Percentiles rank a stretch among this genome's conserved stretches.
Evolutionary conservation across 139 green algal genomes (phyloP).

Genomic region (Mychonastes homosphaera): DNA sequence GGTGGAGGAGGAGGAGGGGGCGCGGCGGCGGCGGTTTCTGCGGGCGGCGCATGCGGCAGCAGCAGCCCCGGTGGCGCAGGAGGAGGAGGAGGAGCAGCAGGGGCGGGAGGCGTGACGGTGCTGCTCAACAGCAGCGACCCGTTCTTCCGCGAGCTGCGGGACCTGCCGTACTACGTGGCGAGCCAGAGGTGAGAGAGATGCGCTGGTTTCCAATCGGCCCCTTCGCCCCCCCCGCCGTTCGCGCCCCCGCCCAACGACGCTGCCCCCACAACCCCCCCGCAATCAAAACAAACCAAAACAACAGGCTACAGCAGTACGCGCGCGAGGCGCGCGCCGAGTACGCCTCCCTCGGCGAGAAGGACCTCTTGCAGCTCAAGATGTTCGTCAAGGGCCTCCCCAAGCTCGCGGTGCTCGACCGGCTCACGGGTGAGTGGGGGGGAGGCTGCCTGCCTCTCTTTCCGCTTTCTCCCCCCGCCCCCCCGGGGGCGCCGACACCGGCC

Average conservation of each 20-base stretch:
- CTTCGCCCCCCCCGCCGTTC: too few species aligned
- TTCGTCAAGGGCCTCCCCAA: constrained; percentile 42
- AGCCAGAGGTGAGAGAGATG: constrained; percentile 22
- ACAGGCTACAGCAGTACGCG: constrained; percentile 36
- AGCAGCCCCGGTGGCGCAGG: neutral
- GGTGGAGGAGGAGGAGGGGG: neutral
- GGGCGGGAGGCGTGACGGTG: constrained; percentile 9
- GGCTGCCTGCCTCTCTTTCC: too few species aligned
- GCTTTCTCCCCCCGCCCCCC: too few species aligned
- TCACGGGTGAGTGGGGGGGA: too few species aligned
- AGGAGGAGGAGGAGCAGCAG: neutral
- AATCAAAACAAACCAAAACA: too few species aligned
- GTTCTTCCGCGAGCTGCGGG: constrained; percentile 42
- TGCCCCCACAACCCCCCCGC: too few species aligned
- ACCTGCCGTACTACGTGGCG: constrained; percentile 45
- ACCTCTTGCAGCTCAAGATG: constrained; percentile 28
- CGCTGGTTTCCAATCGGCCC: too few species aligned
- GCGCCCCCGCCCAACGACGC: too few species aligned
- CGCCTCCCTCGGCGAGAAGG: constrained; percentile 30
- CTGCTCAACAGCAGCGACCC: constrained; percentile 45
- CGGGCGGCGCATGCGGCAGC: neutral
- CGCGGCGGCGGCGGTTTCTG: neutral
- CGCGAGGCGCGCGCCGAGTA: constrained; percentile 41
- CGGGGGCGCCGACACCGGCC: too few species aligned
- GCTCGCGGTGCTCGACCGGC: constrained; percentile 37